Conservation (phyloP, 1,284 basidiomycete genomes). For the Trichosporon sp. region DNA sequence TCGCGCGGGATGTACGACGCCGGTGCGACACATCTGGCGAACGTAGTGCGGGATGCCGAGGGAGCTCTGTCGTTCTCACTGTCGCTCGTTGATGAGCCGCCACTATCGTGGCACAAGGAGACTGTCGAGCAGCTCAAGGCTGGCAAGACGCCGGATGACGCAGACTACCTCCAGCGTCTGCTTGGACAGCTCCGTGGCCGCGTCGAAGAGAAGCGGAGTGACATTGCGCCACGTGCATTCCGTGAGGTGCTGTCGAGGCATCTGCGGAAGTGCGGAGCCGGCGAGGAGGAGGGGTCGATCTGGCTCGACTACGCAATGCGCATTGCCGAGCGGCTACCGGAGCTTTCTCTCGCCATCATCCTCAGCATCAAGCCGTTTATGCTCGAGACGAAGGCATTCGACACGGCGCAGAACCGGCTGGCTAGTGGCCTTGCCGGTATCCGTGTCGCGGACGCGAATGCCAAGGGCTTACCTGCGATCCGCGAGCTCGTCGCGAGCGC, state of each 20-base stretch:
- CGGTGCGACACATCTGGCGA: slow-evolving; percentile 48
- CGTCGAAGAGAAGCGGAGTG: slow-evolving; percentile 22
- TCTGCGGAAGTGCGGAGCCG: slow-evolving; percentile 56
- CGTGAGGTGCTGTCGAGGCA: slow-evolving; percentile 58
- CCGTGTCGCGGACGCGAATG: slow-evolving; percentile 58
- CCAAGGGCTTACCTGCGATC: slow-evolving; percentile 64
- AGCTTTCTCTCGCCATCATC: slow-evolving; percentile 62
- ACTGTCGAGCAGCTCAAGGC: slow-evolving; percentile 48
- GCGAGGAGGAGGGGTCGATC: slow-evolving; percentile 61
- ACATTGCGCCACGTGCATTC: slow-evolving; percentile 57
- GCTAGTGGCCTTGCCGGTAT: slow-evolving; percentile 73
- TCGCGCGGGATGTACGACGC: slow-evolving; percentile 55
- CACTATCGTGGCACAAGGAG: slow-evolving; percentile 52
- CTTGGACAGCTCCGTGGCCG: slow-evolving; percentile 14
- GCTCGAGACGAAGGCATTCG: slow-evolving; percentile 65
- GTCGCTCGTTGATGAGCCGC: slow-evolving; percentile 50
- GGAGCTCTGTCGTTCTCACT: slow-evolving; percentile 66
- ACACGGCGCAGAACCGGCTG: slow-evolving; percentile 81
- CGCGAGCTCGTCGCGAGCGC: slow-evolving; percentile 69
- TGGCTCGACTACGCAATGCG: slow-evolving; percentile 67
- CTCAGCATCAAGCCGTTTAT: slow-evolving; percentile 59
- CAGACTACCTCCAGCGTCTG: slow-evolving; percentile 35
- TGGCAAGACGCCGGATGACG: slow-evolving; percentile 8
- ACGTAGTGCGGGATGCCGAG: slow-evolving; percentile 55
- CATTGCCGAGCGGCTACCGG: slow-evolving; percentile 58